Conservation (phyloP, 345 rosid species). For the Dipteronia dyeriana region DNA sequence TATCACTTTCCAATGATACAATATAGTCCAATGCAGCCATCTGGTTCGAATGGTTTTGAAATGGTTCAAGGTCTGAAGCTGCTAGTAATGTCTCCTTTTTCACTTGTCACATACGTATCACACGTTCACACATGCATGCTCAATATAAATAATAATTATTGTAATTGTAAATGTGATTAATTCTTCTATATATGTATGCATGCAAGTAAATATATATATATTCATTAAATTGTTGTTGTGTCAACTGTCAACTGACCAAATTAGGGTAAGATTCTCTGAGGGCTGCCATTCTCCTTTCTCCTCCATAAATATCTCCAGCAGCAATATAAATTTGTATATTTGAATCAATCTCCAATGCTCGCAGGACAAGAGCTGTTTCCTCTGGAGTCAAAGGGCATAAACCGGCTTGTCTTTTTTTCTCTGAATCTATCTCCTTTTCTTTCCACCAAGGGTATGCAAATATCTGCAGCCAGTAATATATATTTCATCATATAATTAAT, state of each 20-base stretch:
- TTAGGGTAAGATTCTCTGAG: slow-evolving; percentile 39
- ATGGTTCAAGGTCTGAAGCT: slow-evolving; percentile 42
- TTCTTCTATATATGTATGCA: no score
- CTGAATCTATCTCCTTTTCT: slow-evolving; percentile 43
- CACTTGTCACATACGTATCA: slow-evolving; percentile 19
- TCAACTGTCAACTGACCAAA: slow-evolving; percentile 36
- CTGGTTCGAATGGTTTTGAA: slow-evolving; percentile 39
- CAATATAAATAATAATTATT: no score
- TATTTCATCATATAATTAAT: no score
- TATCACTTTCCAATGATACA: slow-evolving; percentile 49
- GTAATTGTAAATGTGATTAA: no score
- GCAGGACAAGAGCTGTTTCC: slow-evolving; percentile 44
- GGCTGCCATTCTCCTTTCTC: slow-evolving; percentile 36
- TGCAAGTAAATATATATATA: no score
- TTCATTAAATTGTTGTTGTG: background rate
- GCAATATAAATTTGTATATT: slow-evolving; percentile 50
- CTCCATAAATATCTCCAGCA: slow-evolving; percentile 53
- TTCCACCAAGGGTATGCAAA: slow-evolving; percentile 59
- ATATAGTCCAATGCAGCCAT: slow-evolving; percentile 56
- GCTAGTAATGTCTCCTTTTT: slow-evolving; percentile 40
- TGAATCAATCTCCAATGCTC: slow-evolving; percentile 41
- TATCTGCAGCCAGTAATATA: slow-evolving; percentile 21
- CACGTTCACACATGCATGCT: no score
- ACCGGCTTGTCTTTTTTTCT: slow-evolving; percentile 43
- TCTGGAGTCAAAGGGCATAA: slow-evolving; percentile 57